Evolutionary conservation across 2,329 filamentous ascomycete species (phyloP).

Genomic region (Alternaria alternata): DNA sequence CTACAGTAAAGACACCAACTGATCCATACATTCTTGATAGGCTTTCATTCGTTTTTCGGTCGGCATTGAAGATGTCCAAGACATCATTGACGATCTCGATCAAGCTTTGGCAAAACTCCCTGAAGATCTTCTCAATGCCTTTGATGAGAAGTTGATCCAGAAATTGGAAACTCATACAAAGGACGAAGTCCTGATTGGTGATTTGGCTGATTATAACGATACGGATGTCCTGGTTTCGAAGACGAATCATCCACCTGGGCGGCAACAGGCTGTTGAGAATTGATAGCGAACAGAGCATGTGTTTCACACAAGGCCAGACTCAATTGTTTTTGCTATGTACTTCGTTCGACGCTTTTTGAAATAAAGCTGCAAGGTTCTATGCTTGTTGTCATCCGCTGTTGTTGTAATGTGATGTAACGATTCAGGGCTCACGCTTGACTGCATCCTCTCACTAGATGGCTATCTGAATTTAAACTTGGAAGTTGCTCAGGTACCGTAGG

Average conservation of each 20-base stretch:
- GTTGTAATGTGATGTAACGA: neutral
- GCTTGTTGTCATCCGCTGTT: neutral
- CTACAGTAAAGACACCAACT: constrained; percentile 26
- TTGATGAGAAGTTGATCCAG: neutral
- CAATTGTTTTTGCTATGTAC: neutral
- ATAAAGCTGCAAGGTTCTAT: neutral
- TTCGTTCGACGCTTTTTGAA: neutral
- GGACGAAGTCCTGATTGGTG: neutral
- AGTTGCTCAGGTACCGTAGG: neutral
- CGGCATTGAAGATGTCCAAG: constrained; percentile 30
- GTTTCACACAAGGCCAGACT: accelerated
- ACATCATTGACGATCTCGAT: constrained; percentile 34
- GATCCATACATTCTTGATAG: constrained; percentile 19
- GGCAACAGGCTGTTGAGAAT: neutral
- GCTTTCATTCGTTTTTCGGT: constrained; percentile 31
- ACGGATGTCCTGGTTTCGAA: neutral
- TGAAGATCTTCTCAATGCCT: constrained; percentile 10
- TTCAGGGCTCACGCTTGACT: neutral
- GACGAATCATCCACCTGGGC: neutral
- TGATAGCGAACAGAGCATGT: neutral
- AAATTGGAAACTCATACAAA: neutral
- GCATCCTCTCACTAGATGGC: neutral
- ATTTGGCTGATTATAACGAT: neutral
- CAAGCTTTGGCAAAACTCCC: constrained; percentile 22
- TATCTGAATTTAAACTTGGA: neutral